Evolutionary conservation across 495 filamentous ascomycete species (phyloP).

Genomic region (Evernia prunastri): DNA sequence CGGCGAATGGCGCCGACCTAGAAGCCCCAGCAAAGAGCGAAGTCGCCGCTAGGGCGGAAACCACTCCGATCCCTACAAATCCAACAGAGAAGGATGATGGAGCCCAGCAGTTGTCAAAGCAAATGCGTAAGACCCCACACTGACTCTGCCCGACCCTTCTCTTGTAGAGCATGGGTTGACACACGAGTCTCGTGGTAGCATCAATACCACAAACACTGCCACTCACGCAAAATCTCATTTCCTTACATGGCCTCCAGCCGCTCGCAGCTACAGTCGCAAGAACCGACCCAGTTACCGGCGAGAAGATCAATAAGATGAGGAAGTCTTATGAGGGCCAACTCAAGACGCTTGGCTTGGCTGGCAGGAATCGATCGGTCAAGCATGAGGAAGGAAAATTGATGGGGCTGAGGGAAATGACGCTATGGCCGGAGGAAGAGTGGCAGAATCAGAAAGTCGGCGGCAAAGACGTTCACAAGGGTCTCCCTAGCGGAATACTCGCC

Average conservation of each 20-base stretch:
- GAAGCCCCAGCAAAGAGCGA: slow-evolving; percentile 1
- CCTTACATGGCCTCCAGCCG: slow-evolving; percentile 52
- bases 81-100: slow-evolving; percentile 10
- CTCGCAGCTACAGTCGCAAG: slow-evolving; percentile 60
- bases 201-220: slow-evolving; percentile 40
- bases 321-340: slow-evolving; percentile 71
- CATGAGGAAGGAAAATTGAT: slow-evolving; percentile 34
- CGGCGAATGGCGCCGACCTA: background rate
- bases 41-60: background rate
- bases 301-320: slow-evolving; percentile 66
- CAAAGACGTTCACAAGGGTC: slow-evolving; percentile 44
- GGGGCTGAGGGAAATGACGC: slow-evolving; percentile 31
- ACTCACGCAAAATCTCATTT: slow-evolving; percentile 56
- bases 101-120: slow-evolving; percentile 10
- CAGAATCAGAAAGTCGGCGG: slow-evolving; percentile 55
- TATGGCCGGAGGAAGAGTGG: slow-evolving; percentile 62
- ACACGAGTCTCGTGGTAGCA: slow-evolving; percentile 21
- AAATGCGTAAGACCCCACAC: slow-evolving; percentile 26
- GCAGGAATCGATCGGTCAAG: slow-evolving; percentile 55
- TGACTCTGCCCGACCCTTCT: slow-evolving; percentile 16
- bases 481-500: slow-evolving; percentile 34
- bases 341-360: slow-evolving; percentile 54
- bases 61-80: slow-evolving; percentile 11
- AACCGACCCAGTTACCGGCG: slow-evolving; percentile 56
- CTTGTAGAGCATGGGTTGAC: slow-evolving; percentile 23